Percentiles rank a stretch among this genome's conserved stretches.
phyloP scores from a whole-genome alignment of 768 basidiomycete species.

The Thelephora aurantiotincta region DNA sequence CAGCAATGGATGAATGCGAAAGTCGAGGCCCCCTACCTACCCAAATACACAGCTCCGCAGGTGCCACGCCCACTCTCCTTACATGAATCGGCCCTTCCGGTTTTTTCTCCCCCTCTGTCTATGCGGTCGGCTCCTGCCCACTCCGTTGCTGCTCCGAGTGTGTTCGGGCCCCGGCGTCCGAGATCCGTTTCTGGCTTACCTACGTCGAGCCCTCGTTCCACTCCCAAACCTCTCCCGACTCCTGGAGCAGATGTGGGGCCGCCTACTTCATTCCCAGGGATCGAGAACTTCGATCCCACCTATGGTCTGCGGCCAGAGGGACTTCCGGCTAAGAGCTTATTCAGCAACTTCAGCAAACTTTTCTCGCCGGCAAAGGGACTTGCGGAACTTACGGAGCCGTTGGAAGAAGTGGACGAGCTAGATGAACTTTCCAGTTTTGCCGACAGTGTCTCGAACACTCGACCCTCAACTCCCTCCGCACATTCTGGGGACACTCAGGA shows the following conservation, averaged over 20 bases:
- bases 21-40: conserved; percentile 82
- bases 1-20: conserved; percentile 94
- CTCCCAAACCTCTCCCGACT: conserved; percentile 4
- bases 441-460: conserved; percentile 30
- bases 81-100: conserved; percentile 1
- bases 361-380: conserved; percentile 53
- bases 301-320: conserved; percentile 92
- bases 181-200: conserved; percentile 11
- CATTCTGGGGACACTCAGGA: conserved; percentile 30
- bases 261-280: conserved; percentile 32
- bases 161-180: conserved; percentile 6
- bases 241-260: conserved; percentile 13
- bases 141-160: conserved; percentile 4
- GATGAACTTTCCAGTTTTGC: conserved; percentile 33
- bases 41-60: conserved; percentile 30
- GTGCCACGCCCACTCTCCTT: conserved; percentile 5
- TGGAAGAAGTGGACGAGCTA: conserved; percentile 27
- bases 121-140: conserved; percentile 9
- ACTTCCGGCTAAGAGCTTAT: conserved; percentile 72
- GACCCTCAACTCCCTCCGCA: conserved; percentile 20
- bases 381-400: conserved; percentile 60
- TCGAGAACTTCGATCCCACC: conserved; percentile 91
- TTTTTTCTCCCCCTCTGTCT: conserved; percentile 9
- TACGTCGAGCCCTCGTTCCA: conserved; percentile 10
- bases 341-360: conserved; percentile 62